Conservation (phyloP, 163 green algal species). For the Scenedesmus sp. region DNA sequence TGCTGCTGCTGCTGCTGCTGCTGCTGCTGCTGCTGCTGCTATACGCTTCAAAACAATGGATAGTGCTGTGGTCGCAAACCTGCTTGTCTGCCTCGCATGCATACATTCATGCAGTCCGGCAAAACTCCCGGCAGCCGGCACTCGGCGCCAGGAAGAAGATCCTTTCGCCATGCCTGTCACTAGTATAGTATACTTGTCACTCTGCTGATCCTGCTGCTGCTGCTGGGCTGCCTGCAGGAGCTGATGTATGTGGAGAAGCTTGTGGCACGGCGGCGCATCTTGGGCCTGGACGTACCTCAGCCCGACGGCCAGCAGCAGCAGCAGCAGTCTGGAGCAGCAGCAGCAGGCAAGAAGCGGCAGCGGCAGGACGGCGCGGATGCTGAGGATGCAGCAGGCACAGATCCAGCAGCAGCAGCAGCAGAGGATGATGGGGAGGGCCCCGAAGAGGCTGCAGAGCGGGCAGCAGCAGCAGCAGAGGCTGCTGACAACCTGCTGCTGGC, state of each 20-base stretch:
- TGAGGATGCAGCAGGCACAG: slow-evolving; percentile 18
- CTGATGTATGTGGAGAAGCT: not conserved
- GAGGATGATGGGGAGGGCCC: slow-evolving; percentile 4
- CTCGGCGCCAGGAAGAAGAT: no score
- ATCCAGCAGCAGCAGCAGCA: slow-evolving; percentile 16
- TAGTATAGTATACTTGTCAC: not conserved
- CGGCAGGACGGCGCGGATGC: not conserved
- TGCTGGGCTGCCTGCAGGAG: not conserved
- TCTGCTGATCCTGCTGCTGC: not conserved
- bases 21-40: not conserved
- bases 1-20: not conserved
- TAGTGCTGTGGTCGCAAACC: no score
- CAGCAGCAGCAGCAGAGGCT: slow-evolving; percentile 32
- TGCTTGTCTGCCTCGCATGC: not conserved
- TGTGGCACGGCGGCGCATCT: slow-evolving; percentile 71
- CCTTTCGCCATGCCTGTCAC: not conserved
- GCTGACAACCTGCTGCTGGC: not conserved
- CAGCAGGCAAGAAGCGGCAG: slow-evolving; percentile 31
- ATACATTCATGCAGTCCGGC: not conserved
- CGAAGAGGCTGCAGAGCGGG: not conserved
- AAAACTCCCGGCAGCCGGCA: no score
- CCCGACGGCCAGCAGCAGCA: not conserved
- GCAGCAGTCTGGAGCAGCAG: not conserved
- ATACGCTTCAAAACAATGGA: not conserved
- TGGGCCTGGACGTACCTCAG: slow-evolving; percentile 75